Percentiles rank a stretch among this genome's conserved stretches.
Conservation (phyloP, 495 filamentous ascomycete genomes). For the Staphylotrichum tortipilum region DNA sequence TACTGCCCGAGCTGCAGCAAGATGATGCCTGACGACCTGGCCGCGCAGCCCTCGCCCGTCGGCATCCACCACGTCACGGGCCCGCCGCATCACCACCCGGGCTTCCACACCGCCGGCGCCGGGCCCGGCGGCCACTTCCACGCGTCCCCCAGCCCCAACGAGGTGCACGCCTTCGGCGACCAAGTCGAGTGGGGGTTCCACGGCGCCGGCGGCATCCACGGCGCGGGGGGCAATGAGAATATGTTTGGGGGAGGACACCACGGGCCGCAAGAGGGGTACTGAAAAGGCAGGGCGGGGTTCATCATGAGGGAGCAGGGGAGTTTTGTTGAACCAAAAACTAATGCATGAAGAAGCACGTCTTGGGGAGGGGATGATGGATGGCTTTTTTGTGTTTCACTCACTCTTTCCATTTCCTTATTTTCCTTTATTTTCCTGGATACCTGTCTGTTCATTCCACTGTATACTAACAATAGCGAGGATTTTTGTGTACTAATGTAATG, state of each 20-base stretch:
- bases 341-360: too few relatives aligned
- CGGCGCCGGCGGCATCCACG: constrained; percentile 1
- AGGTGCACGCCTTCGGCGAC: constrained; percentile 6
- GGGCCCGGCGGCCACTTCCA: constrained; percentile 3
- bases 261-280: constrained; percentile 14
- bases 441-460: background rate
- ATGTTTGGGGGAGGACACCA: constrained; percentile 16
- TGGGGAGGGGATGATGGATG: too few relatives aligned
- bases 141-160: background rate
- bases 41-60: constrained; percentile 5
- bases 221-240: constrained; percentile 5
- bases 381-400: too few relatives aligned
- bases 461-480: constrained; percentile 8
- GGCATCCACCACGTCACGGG: constrained; percentile 8
- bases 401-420: too few relatives aligned
- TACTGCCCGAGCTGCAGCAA: constrained; percentile 24
- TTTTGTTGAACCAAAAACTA: too few relatives aligned
- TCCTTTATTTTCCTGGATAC: background rate
- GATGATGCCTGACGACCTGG: constrained; percentile 10
- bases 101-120: background rate
- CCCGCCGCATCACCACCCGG: constrained; percentile 2
- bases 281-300: too few relatives aligned
- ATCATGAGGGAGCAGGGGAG: too few relatives aligned
- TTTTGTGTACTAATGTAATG: constrained; percentile 14
- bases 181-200: constrained; percentile 10